Base-by-base conservation (phyloP, 495 filamentous ascomycete genomes). In the Penicillium macrosclerotiorum region DNA sequence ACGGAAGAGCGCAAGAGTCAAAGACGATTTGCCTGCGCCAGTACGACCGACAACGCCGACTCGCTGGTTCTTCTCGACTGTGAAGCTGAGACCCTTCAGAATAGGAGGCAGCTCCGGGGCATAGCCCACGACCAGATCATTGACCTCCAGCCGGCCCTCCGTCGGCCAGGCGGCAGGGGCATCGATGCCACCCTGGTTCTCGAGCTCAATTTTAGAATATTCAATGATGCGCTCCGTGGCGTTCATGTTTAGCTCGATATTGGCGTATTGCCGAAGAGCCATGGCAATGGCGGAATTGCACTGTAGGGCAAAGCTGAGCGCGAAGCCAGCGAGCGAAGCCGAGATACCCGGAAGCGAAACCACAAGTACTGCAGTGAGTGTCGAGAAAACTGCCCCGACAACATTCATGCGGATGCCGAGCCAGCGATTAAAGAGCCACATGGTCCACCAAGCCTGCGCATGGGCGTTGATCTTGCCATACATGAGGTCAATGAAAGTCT, bases 21-120 rank as follows among this genome's bases (percentile, higher is more conserved):
- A 67, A 1, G 87, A 90, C 0, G 86, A 91, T 57, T 95, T 95
- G 13, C 90, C 90, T 0, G 89, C 88, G 9, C 90, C 90, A 8
- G 90, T 95, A 14, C 90, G 82, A 8, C 90, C 90, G 7, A 93
- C 86, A 1, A 95, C 83, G 12, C 89, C 90, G 27, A 95, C 69
- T 3, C 88, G 75, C 60, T 95, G 80, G 53, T 88, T 88, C 25
- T 77, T 73, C 37, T 88, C 74, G 22, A 91, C 71, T 7, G 64
- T 71, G 65, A 95, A 91, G 20, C 69, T 79, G 18, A 95, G 72
- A 0, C 82, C 86, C 54, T 90, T 88, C 0, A 95, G 68, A 0
- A 93, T 82, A 0, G 87, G 78, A 0, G 85, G 85, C 0, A 92
- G 75, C 37, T 91, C 86, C 0, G 82, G 71, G 3, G 88, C 88